Evolutionary conservation across 805 yeast species (phyloP).

Genomic region (Saccharomyces kudriavzevii): DNA sequence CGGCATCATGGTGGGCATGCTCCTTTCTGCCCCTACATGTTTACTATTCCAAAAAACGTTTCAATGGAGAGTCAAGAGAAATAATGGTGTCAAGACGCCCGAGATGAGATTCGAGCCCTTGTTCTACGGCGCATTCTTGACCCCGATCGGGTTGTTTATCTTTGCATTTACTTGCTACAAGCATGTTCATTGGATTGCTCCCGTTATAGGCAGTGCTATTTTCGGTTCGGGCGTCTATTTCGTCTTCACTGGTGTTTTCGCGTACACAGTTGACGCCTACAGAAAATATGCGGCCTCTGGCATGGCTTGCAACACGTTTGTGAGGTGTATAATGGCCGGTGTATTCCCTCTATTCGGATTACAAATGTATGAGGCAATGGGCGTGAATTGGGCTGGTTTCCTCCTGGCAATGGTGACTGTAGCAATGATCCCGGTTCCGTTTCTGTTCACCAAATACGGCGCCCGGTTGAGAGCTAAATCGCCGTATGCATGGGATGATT

Average conservation of each 20-base stretch:
- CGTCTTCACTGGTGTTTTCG: conserved; percentile 57
- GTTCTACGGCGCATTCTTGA: conserved; percentile 54
- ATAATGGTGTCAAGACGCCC: conserved; percentile 46
- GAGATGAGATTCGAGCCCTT: conserved; percentile 54
- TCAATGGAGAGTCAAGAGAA: conserved; percentile 37
- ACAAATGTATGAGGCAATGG: conserved; percentile 48
- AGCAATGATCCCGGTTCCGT: conserved; percentile 48
- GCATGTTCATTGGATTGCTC: conserved; percentile 64
- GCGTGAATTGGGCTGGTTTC: conserved; percentile 52
- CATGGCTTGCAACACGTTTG: conserved; percentile 43
- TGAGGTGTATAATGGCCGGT: conserved; percentile 48
- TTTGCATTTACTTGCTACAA: conserved; percentile 63
- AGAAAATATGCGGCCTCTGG: conserved; percentile 45
- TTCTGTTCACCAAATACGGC: conserved; percentile 44
- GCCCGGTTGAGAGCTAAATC: conserved; percentile 37
- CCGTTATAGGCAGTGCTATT: conserved; percentile 63
- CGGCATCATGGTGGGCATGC: conserved; percentile 46
- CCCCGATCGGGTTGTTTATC: conserved; percentile 65
- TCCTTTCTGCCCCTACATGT: conserved; percentile 39
- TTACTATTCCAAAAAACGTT: conserved; percentile 36
- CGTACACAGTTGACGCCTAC: conserved; percentile 60
- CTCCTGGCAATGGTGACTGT: conserved; percentile 44
- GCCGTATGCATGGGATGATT: conserved; percentile 38
- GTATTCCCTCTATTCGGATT: conserved; percentile 50
- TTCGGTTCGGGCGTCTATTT: conserved; percentile 64